Conservation (phyloP, 805 yeast species). For the Schizosaccharomyces lindneri region DNA sequence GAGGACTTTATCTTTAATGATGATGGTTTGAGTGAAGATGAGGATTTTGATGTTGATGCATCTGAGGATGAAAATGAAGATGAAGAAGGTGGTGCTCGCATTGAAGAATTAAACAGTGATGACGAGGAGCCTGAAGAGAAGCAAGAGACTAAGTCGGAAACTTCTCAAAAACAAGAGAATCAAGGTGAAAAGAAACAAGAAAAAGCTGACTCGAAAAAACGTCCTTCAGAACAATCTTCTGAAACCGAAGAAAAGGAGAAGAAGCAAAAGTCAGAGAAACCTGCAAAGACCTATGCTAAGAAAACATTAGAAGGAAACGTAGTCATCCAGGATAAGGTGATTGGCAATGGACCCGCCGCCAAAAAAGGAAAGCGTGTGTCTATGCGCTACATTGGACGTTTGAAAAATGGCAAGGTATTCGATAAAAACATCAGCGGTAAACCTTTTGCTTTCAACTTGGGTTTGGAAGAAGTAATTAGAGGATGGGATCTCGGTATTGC, state of each 20-base stretch:
- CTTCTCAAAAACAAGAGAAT: background rate
- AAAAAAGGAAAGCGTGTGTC: constrained; percentile 78
- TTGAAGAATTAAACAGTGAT: constrained; percentile 9
- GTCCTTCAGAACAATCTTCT: constrained; percentile 13
- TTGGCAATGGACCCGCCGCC: constrained; percentile 71
- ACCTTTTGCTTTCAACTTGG: constrained; percentile 76
- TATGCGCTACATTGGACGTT: constrained; percentile 92
- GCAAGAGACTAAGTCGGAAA: constrained; percentile 4
- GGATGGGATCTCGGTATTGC: constrained; percentile 90
- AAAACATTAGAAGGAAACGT: constrained; percentile 79
- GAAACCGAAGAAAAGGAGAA: constrained; percentile 21
- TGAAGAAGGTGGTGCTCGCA: constrained; percentile 13
- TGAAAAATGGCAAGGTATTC: constrained; percentile 84
- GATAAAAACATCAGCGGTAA: constrained; percentile 95
- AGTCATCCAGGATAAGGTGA: constrained; percentile 69
- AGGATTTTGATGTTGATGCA: constrained; percentile 4
- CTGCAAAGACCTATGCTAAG: constrained; percentile 14
- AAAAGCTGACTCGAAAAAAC: constrained; percentile 8
- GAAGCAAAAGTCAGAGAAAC: constrained; percentile 23
- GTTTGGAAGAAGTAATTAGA: constrained; percentile 94
- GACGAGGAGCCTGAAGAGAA: constrained; percentile 8
- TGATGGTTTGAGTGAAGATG: constrained; percentile 13
- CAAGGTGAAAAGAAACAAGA: constrained; percentile 9
- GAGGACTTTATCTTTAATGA: constrained; percentile 22
- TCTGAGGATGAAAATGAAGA: constrained; percentile 12